Base-by-base conservation (phyloP, 2,329 filamentous ascomycete genomes). In the Colletotrichum scovillei region DNA sequence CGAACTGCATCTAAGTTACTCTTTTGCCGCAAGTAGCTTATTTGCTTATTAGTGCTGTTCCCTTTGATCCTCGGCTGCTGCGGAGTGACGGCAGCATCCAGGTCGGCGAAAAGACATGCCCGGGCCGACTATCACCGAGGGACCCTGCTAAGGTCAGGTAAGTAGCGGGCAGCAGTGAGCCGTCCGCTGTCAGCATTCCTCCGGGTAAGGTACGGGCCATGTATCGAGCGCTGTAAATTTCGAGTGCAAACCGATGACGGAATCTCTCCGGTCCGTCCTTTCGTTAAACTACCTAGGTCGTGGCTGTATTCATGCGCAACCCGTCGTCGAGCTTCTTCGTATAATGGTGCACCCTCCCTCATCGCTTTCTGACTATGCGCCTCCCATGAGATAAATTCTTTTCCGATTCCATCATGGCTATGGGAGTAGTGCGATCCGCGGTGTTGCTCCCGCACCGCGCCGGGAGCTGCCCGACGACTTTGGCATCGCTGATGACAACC, bases 401-500 rank as follows among this genome's bases (percentile, higher is more conserved):
- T 62, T 30, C 19, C 63, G 24, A 46, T 73, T 73, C 49, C 26
- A 59, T 56, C 55, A 74, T 74, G 72, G 69, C 69, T 80, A 83
- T 85, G 82, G 86, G 84, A 81, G 83, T 83, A 79, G 82, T 86
- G 78, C 86, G 86, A 77, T 85, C 84, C 78, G 82, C 83, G 75
- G 77, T 79, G 81, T 82, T 88, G 83, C 83, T 87, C 82, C 86
- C 86, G 75, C 84, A 83, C 78, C 82, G 84, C 80, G 82, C 81
- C 76, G 81, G 82, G 75, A 78, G 78, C 79, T 79, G 81, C 53
- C 32, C 72, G 30, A 58, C 38, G 35, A 65, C 65, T 30, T 63
- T 30, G 16, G 62, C 52, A 35, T 69, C 73, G 19, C 55, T 70
- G 38, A 46, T 74, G 62, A 30, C 57, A 30, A 65, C 69, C 69